Evolutionary conservation across 768 basidiomycete species (phyloP).

Genomic region (Pulveroboletus frians): DNA sequence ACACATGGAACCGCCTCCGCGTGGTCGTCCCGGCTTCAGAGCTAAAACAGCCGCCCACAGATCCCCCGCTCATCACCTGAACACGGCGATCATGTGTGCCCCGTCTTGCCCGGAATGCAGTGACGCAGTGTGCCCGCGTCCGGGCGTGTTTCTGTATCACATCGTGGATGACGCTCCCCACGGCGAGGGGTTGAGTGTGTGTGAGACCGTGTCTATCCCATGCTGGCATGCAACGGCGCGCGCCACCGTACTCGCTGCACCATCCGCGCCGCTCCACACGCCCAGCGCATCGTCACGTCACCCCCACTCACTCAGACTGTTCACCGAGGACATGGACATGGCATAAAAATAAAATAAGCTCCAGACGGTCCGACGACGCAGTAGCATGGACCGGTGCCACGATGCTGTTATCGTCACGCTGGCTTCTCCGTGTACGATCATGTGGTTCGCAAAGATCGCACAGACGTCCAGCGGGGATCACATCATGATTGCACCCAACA

Average conservation of each 20-base stretch:
- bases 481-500: too few species aligned
- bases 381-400: too few species aligned
- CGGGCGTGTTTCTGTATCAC: not conserved
- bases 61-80: not conserved
- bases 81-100: slow-evolving; percentile 7
- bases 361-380: too few species aligned
- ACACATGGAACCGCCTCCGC: not conserved
- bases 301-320: too few species aligned
- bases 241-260: too few species aligned
- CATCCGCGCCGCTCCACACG: too few species aligned
- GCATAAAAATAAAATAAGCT: too few species aligned
- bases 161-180: not conserved
- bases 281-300: too few species aligned
- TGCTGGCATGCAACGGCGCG: too few species aligned
- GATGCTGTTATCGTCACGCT: not conserved
- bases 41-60: not conserved
- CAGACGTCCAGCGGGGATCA: not conserved
- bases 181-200: not conserved
- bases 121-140: not conserved
- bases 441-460: not conserved
- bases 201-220: not conserved
- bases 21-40: not conserved
- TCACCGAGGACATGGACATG: too few species aligned
- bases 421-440: not conserved
- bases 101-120: not conserved